These are phyloP conservation scores for Rhodotorula graminis DNA, from an alignment of 768 basidiomycete genomes.

Conservation along the genomic window DNA sequence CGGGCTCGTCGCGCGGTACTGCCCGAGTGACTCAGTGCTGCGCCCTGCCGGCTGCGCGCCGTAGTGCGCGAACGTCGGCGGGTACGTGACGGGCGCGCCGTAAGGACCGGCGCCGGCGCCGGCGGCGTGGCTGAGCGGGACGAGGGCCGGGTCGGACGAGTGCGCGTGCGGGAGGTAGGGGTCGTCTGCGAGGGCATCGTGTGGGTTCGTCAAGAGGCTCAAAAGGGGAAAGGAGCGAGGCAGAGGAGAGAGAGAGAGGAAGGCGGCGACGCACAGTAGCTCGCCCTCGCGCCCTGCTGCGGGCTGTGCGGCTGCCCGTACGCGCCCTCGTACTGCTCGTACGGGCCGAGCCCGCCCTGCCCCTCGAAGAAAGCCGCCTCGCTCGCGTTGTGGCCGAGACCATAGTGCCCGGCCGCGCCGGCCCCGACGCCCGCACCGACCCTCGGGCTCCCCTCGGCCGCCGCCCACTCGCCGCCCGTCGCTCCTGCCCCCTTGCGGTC, in stretches of 20 bases:
- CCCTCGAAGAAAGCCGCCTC: constrained; percentile 4
- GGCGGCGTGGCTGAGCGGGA: not conserved
- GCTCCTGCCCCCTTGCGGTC: not conserved
- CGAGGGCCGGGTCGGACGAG: not conserved
- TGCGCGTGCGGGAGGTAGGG: constrained; percentile 4
- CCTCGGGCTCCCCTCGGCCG: constrained; percentile 5
- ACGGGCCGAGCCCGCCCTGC: not conserved
- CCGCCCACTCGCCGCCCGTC: constrained; percentile 2
- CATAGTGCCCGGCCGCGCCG: not conserved
- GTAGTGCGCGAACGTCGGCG: not conserved
- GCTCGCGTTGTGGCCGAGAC: not conserved
- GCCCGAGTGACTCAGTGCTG: not conserved
- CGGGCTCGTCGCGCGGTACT: not conserved
- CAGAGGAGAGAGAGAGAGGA: not conserved
- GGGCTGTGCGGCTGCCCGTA: not conserved
- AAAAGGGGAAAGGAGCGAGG: too few relatives aligned
- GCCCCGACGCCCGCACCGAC: not conserved
- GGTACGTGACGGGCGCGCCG: not conserved
- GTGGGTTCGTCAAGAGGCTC: too few relatives aligned
- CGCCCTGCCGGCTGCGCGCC: not conserved
- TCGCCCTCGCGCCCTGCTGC: not conserved
- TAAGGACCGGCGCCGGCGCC: not conserved
- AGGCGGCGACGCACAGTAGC: constrained; percentile 13
- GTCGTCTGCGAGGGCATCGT: constrained; percentile 19
- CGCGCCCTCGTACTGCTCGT: constrained; percentile 2